Evolutionary conservation across 1,139 yeast species (phyloP).

Genomic region (Scheffersomyces segobiensis): DNA sequence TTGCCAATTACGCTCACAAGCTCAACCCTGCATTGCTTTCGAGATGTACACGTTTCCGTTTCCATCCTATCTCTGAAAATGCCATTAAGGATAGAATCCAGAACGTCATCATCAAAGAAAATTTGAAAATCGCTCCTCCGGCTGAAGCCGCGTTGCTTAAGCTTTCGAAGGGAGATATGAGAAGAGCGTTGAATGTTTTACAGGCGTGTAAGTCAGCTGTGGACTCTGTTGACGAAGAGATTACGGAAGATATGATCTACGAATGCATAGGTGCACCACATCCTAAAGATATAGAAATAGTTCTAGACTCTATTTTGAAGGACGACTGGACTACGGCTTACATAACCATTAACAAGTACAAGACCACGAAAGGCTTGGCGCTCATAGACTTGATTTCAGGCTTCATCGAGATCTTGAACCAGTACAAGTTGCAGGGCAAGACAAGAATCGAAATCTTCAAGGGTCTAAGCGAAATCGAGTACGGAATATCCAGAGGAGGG

Average conservation of each 20-base stretch:
- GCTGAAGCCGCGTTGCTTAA: conserved; percentile 69
- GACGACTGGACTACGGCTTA: conserved; percentile 88
- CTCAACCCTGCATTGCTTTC: conserved; percentile 92
- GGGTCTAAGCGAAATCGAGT: conserved; percentile 84
- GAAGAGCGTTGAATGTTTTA: conserved; percentile 87
- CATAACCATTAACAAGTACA: conserved; percentile 61
- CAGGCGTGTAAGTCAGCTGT: conserved; percentile 91
- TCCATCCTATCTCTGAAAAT: conserved; percentile 71
- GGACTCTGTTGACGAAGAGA: conserved; percentile 46
- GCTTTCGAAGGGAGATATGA: conserved; percentile 91
- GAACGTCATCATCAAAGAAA: conserved; percentile 68
- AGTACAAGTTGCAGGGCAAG: conserved; percentile 60
- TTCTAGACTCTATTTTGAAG: conserved; percentile 72
- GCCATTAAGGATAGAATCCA: conserved; percentile 70
- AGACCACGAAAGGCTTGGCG: conserved; percentile 80
- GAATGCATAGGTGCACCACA: conserved; percentile 97
- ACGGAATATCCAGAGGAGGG: conserved; percentile 89
- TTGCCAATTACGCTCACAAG: conserved; percentile 96
- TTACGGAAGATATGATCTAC: conserved; percentile 74
- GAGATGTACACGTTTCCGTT: conserved; percentile 92
- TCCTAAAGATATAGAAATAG: conserved; percentile 77
- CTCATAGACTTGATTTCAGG: conserved; percentile 81
- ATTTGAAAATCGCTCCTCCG: conserved; percentile 53
- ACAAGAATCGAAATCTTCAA: conserved; percentile 65
- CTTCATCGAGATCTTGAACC: conserved; percentile 66